Evolutionary conservation across 1,139 yeast species (phyloP), one percentile per base, ranked within the genome.

Genomic region (Meyerozyma elateridarum): DNA sequence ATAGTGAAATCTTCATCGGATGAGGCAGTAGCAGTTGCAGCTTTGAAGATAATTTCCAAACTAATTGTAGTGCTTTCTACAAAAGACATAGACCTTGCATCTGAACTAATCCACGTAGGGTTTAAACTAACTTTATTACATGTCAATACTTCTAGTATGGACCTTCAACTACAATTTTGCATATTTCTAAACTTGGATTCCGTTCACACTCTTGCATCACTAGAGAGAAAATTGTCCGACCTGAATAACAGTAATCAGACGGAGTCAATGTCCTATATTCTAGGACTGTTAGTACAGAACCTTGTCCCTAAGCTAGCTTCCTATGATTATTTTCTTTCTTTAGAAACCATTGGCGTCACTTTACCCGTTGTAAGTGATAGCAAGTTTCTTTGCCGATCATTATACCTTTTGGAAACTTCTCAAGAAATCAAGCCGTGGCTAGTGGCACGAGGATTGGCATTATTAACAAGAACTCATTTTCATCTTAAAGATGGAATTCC

Each of bases 341-440:
- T 15, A 4, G 18, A 24, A 8, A 18, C 14, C 8, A 15, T 24
- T 12, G 27, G 27, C 6, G 18, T 24, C 9, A 13, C 8, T 14
- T 15, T 24, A n/a, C 27, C 27, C 15, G 18, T 15, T 9, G 8
- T 8, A 7, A 15, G 18, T 9, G 15, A 24, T 12, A 13, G n/a
- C 9, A 15, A 15, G 8, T 24, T 24, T 8, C 4, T 13, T 7
- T 15, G 18, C 18, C 14, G 15, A 9, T 24, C 27, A 8, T 5
- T 24, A 8, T 15, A 24, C 18, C 11, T 24, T 9, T 15, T 15
- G 11, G 27, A 24, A 15, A 11, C 8, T 5, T 11, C 27, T 3
- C 27, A 15, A 6, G 18, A 24, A n/a, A 15, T 24, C 9, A 24
- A 24, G n/a, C 27, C 27, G 8, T 24, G 27, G 27, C 12, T 24